Percentiles rank a stretch among this genome's conserved stretches.
Conservation (phyloP, 257 asterid genomes). For the Marsdenia floribunda region DNA sequence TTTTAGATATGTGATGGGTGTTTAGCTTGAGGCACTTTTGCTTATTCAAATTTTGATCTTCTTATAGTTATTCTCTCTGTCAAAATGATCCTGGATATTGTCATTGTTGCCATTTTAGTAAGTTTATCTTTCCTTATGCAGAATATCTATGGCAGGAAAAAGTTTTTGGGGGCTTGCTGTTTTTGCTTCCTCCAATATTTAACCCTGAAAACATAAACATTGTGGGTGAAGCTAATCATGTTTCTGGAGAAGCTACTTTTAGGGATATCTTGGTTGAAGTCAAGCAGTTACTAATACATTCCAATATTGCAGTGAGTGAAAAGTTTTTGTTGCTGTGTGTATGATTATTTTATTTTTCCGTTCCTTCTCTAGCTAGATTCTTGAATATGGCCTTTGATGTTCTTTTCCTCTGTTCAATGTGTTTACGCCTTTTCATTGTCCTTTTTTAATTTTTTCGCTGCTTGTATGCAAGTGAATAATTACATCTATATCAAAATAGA, state of each 20-base stretch:
- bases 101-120: too few relatives aligned
- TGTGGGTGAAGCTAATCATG: constrained; percentile 33
- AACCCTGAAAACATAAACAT: constrained; percentile 43
- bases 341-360: neutral
- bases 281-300: constrained; percentile 62
- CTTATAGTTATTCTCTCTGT: neutral
- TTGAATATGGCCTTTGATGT: neutral
- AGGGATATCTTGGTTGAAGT: constrained; percentile 51
- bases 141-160: constrained; percentile 75
- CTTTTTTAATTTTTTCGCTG: neutral
- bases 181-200: constrained; percentile 69
- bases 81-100: too few relatives aligned
- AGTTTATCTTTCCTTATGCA: too few relatives aligned
- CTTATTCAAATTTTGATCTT: neutral
- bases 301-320: constrained; percentile 76
- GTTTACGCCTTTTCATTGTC: neutral
- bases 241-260: constrained; percentile 28
- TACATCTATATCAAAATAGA: neutral
- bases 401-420: neutral
- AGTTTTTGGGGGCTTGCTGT: constrained; percentile 79
- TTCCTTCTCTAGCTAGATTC: neutral
- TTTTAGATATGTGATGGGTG: neutral
- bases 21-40: neutral
- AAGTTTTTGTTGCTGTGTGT: neutral
- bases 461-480: neutral